Conservation (phyloP, 371 early-diverging fungal genomes). For the Mucor piriformis region DNA sequence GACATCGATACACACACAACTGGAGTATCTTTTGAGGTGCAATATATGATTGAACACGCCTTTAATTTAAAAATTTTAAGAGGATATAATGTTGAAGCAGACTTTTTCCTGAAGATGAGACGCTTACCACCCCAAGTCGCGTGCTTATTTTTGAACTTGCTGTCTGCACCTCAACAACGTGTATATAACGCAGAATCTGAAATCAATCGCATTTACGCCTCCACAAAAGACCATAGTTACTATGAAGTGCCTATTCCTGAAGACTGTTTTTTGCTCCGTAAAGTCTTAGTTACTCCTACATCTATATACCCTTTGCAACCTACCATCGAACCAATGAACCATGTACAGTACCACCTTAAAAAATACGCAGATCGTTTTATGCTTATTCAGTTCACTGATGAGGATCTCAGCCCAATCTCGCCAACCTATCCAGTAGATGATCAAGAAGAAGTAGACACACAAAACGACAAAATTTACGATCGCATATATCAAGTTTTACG, state of each 20-base stretch:
- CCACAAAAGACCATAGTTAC: conserved; percentile 5
- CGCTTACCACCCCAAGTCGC: conserved; percentile 31
- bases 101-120: conserved; percentile 30
- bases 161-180: conserved; percentile 33
- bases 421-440: conserved; percentile 9
- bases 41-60: conserved; percentile 49
- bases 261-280: conserved; percentile 6
- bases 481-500: conserved; percentile 49
- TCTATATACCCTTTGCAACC: conserved; percentile 57
- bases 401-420: conserved; percentile 45
- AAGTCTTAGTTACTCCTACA: conserved; percentile 62
- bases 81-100: conserved; percentile 42
- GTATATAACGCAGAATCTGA: conserved; percentile 35
- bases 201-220: conserved; percentile 9
- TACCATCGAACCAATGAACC: conserved; percentile 59
- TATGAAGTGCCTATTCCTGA: conserved; percentile 17
- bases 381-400: conserved; percentile 76
- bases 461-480: conserved; percentile 37
- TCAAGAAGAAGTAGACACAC: not conserved
- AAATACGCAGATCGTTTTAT: conserved; percentile 61
- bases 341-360: conserved; percentile 57
- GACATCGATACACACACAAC: not conserved
- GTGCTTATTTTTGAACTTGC: conserved; percentile 26
- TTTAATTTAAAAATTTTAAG: conserved; percentile 37
- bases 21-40: conserved; percentile 39